Percentiles rank a stretch among this genome's conserved stretches.
Conservation (phyloP, 1,284 basidiomycete genomes). For the Boletus smithii region DNA sequence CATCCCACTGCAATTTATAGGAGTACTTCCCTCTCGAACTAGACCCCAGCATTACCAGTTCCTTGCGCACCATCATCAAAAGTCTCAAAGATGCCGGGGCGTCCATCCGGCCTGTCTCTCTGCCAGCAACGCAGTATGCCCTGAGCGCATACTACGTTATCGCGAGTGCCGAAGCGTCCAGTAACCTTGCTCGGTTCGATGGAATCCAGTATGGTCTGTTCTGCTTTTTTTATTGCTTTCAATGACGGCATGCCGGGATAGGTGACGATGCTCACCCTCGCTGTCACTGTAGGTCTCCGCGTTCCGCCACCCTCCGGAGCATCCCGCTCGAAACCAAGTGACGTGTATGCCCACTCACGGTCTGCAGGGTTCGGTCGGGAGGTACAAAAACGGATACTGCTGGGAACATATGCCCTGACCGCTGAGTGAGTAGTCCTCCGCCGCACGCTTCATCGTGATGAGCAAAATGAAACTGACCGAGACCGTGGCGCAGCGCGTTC, state of each 20-base stretch:
- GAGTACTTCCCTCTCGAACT: slow-evolving; percentile 85
- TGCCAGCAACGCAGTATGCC: slow-evolving; percentile 77
- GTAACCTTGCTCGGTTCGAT: slow-evolving; percentile 89
- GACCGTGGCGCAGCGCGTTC: slow-evolving; percentile 62
- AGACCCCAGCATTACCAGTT: slow-evolving; percentile 43
- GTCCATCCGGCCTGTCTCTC: slow-evolving; percentile 65
- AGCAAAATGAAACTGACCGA: neutral
- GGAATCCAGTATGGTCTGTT: slow-evolving; percentile 70
- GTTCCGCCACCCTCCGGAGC: slow-evolving; percentile 42
- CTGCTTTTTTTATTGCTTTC: neutral
- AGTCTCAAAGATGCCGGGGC: slow-evolving; percentile 64
- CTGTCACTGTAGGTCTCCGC: slow-evolving; percentile 43
- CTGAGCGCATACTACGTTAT: slow-evolving; percentile 95
- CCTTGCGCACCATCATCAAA: slow-evolving; percentile 49
- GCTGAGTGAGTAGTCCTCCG: slow-evolving; percentile 67
- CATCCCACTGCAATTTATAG: slow-evolving; percentile 30
- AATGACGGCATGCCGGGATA: neutral
- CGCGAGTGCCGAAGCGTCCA: slow-evolving; percentile 91
- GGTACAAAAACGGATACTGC: slow-evolving; percentile 83
- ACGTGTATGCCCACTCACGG: slow-evolving; percentile 59
- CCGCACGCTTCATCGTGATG: neutral
- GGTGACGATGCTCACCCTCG: neutral
- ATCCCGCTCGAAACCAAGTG: slow-evolving; percentile 43
- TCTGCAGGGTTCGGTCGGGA: slow-evolving; percentile 78
- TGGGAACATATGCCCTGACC: slow-evolving; percentile 90